phyloP scores from a whole-genome alignment of 2,329 filamentous ascomycete genomes.

The Ilyonectria mors-panacis region DNA sequence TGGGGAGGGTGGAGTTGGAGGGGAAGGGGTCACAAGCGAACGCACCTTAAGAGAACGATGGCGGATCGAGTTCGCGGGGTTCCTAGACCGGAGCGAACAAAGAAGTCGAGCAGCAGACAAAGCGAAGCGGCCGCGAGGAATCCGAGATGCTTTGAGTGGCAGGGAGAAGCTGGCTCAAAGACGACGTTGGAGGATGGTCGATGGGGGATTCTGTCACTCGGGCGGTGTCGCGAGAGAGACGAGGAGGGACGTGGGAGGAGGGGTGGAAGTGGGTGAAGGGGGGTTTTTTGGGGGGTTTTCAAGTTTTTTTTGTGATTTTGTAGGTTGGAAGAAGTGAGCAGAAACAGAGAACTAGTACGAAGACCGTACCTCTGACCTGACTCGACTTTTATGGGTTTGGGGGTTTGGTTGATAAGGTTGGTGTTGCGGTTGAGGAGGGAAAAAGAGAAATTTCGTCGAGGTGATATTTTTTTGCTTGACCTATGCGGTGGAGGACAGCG shows the following conservation, averaged over 20 bases:
- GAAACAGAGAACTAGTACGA: constrained; percentile 74
- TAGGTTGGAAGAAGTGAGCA: constrained; percentile 66
- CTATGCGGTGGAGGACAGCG: constrained; percentile 43
- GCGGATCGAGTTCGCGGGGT: constrained; percentile 46
- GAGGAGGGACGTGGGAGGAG: constrained; percentile 40
- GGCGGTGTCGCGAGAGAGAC: constrained; percentile 51
- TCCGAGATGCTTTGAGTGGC: constrained; percentile 46
- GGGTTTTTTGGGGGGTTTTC: constrained; percentile 74
- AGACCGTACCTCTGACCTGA: constrained; percentile 71
- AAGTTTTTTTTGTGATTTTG: constrained; percentile 73
- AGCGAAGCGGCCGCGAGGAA: constrained; percentile 42
- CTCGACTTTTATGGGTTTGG: constrained; percentile 62
- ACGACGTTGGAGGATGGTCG: constrained; percentile 31
- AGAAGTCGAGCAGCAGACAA: constrained; percentile 50
- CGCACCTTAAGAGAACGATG: constrained; percentile 43
- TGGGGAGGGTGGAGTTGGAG: constrained; percentile 27
- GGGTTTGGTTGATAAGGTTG: constrained; percentile 64
- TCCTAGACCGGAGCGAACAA: constrained; percentile 47
- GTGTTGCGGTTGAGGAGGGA: constrained; percentile 62
- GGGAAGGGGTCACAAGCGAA: constrained; percentile 27
- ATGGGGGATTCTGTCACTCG: constrained; percentile 42
- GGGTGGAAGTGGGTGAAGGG: constrained; percentile 52
- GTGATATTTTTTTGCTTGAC: constrained; percentile 54
- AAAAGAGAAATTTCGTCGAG: constrained; percentile 58
- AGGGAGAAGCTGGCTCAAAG: constrained; percentile 44